Conservation (phyloP, 1,139 yeast species). For the Suhomyces maxii region DNA sequence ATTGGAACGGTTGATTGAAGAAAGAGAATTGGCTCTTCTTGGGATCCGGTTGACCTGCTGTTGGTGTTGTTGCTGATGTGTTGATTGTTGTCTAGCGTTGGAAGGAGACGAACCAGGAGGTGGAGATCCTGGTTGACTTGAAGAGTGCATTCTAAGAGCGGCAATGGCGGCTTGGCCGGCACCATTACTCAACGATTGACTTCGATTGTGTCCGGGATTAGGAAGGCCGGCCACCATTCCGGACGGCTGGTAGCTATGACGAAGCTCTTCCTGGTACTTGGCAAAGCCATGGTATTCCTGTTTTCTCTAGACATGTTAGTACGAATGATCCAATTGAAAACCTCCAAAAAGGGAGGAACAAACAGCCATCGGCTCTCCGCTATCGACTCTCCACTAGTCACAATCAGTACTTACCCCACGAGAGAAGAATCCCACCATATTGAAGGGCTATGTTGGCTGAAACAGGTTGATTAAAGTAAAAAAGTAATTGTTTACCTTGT, state of each 20-base stretch:
- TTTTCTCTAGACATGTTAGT: conserved; percentile 11
- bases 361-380: no score
- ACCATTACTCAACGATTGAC: conserved; percentile 28
- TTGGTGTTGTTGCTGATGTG: conserved; percentile 3
- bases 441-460: not conserved
- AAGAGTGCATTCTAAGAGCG: conserved; percentile 38
- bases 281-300: conserved; percentile 38
- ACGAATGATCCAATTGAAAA: not conserved
- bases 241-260: conserved; percentile 16
- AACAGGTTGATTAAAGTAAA: not conserved
- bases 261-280: conserved; percentile 36
- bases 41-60: conserved; percentile 10
- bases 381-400: not conserved
- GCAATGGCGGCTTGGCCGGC: conserved; percentile 49
- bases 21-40: conserved; percentile 18
- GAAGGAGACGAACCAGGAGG: not conserved
- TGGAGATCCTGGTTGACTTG: conserved; percentile 7
- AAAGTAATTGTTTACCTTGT: not conserved
- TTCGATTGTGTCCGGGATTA: conserved; percentile 18
- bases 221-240: conserved; percentile 28
- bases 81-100: not conserved
- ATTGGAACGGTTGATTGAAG: conserved; percentile 24
- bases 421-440: conserved; percentile 19
- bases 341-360: no score
- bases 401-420: conserved; percentile 15